Evolutionary conservation across 2,329 filamentous ascomycete genomes (phyloP), one percentile per base, ranked within the genome.

Genomic region (Cladophialophora immunda): DNA sequence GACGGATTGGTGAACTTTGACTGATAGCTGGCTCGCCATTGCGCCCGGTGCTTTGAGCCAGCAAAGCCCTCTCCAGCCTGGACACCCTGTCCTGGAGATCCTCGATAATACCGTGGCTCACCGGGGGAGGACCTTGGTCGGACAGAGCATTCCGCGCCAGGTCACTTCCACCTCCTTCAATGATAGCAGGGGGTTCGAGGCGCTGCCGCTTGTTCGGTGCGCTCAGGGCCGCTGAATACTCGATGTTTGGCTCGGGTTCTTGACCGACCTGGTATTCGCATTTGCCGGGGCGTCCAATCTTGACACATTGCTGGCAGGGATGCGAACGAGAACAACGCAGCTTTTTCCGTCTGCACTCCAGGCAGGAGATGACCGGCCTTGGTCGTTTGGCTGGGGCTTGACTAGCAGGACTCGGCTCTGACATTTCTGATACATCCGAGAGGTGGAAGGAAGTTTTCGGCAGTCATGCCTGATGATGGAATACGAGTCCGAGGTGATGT

Each of bases 281-380:
- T 34, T 50, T 41, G n/a, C 61, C 58, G 4, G 67, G 59, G 5
- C 64, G 61, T 27, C 70, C 69, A 34, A 65, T 62, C 61, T 82
- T 79, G 53, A 78, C 76, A 72, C 84, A 86, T 71, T 85, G 84
- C 41, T 78, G 79, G 70, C 84, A 86, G 25, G 83, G 83, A 64
- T 83, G 79, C 55, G 79, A 77, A 73, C 85, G 85, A 76, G 85
- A 82, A 77, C 84, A 86, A 75, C 83, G 84, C 63, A 86, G 82
- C 73, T 86, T 86, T 61, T 84, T 79, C 59, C 76, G 76, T 17
- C 81, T 71, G 70, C 81, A 83, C 19, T 79, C 81, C 15, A 82
- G 77, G 68, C 81, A 82, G 25, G 79, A 81, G 6, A 63, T 67
- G 9, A 73, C 68, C 5, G 72, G 72, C n/a, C 71, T 61, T 19